Conservation (phyloP, 192 early-diverging fungal genomes). For the Mortierella alpina region DNA sequence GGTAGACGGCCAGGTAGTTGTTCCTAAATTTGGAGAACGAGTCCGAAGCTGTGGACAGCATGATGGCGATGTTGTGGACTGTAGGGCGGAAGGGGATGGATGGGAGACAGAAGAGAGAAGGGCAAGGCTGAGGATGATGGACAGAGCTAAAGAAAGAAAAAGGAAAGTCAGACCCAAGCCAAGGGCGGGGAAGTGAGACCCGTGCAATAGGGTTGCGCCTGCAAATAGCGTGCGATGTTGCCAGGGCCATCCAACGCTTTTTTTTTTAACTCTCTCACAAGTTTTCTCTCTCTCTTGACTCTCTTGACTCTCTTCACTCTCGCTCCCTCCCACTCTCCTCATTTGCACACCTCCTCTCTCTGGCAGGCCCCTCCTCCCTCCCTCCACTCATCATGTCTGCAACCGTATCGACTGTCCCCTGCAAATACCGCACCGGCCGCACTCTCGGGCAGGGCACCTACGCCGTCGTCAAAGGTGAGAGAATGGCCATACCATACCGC, state of each 20-base stretch:
- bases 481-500: slow-evolving; percentile 3
- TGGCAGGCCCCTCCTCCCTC: not conserved
- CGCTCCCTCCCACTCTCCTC: slow-evolving; percentile 2
- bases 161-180: too few relatives aligned
- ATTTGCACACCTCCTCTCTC: not conserved
- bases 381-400: slow-evolving; percentile 16
- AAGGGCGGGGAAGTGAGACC: too few relatives aligned
- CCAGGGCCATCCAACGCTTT: too few relatives aligned
- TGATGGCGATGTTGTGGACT: not conserved
- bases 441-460: slow-evolving; percentile 74
- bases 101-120: too few relatives aligned
- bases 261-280: too few relatives aligned
- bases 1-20: slow-evolving; percentile 66
- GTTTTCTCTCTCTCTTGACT: not conserved
- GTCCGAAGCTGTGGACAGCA: slow-evolving; percentile 26
- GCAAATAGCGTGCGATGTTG: too few relatives aligned
- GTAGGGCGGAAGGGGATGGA: too few relatives aligned
- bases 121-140: too few relatives aligned
- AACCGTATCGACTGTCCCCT: slow-evolving; percentile 53
- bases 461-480: slow-evolving; percentile 73
- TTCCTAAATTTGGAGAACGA: slow-evolving; percentile 58
- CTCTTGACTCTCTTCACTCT: too few relatives aligned
- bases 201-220: too few relatives aligned
- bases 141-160: too few relatives aligned
- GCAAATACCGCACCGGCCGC: slow-evolving; percentile 76